A percentile compares a stretch with the other conserved stretches of the same genome.
These are phyloP conservation scores for Skeletonema potamos DNA, from an alignment of 108 stramenopile genomes.

Conservation along the genomic window DNA sequence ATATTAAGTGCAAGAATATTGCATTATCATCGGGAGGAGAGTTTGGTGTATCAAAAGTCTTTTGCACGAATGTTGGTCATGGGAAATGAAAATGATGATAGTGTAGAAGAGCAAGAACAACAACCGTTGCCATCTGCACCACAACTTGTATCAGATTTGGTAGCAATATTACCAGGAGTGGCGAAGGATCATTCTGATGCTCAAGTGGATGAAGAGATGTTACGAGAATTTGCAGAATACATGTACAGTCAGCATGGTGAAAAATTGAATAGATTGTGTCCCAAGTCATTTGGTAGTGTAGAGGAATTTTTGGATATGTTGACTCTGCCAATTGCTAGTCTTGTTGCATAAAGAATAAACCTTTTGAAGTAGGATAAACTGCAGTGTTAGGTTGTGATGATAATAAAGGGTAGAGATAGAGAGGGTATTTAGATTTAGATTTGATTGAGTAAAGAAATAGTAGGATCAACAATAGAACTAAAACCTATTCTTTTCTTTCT, in stretches of 20 bases:
- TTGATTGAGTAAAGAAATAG: no score
- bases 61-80: constrained; percentile 17
- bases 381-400: no score
- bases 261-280: constrained; percentile 25
- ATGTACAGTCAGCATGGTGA: constrained; percentile 21
- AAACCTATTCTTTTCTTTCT: no score
- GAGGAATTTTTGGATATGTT: constrained; percentile 34
- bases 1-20: constrained; percentile 31
- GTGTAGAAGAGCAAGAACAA: no score
- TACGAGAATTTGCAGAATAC: constrained; percentile 23
- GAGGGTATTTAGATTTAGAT: no score
- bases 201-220: constrained; percentile 16
- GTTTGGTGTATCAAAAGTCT: constrained; percentile 13
- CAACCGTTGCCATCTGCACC: constrained; percentile 1
- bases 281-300: constrained; percentile 24
- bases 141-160: constrained; percentile 10
- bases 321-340: constrained; percentile 17
- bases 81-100: no score
- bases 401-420: no score
- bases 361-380: no score
- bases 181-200: constrained; percentile 24
- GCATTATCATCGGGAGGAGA: constrained; percentile 18
- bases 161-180: constrained; percentile 24
- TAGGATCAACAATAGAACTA: no score
- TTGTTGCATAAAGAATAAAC: no score